Percentiles rank a stretch among this genome's conserved stretches.
phyloP scores from a whole-genome alignment of 2,329 filamentous ascomycete genomes.

The Penicillium aurantiogriseum region DNA sequence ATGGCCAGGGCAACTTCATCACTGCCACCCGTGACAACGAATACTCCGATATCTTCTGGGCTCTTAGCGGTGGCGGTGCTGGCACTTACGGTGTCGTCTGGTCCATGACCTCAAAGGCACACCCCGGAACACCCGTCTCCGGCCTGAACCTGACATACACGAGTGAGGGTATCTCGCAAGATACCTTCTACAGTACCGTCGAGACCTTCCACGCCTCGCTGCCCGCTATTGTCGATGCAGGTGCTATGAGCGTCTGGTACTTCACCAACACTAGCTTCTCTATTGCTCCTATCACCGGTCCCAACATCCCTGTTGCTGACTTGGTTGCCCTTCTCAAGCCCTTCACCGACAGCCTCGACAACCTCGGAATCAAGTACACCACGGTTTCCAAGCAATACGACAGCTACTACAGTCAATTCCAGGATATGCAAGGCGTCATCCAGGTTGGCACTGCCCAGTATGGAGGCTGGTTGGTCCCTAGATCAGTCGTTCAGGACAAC shows the following conservation, averaged over 20 bases:
- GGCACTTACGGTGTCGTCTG: slow-evolving; percentile 59
- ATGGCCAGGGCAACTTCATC: slow-evolving; percentile 32
- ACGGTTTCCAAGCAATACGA: slow-evolving; percentile 30
- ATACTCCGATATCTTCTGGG: slow-evolving; percentile 24
- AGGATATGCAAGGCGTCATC: slow-evolving; percentile 31
- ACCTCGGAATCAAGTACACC: slow-evolving; percentile 34
- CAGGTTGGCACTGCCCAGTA: slow-evolving; percentile 41
- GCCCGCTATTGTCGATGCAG: slow-evolving; percentile 52
- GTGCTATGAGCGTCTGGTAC: slow-evolving; percentile 51
- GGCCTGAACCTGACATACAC: slow-evolving; percentile 49
- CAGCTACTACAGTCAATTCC: slow-evolving; percentile 35
- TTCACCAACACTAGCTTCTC: slow-evolving; percentile 52
- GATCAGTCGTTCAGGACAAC: slow-evolving; percentile 35
- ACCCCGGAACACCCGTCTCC: slow-evolving; percentile 46
- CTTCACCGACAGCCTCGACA: slow-evolving; percentile 43
- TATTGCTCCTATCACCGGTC: slow-evolving; percentile 50
- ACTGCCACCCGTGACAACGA: slow-evolving; percentile 18
- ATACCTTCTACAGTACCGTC: slow-evolving; percentile 53
- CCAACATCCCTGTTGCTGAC: slow-evolving; percentile 46
- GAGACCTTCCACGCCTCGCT: slow-evolving; percentile 49
- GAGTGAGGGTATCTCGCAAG: slow-evolving; percentile 33
- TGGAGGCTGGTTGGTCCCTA: slow-evolving; percentile 37
- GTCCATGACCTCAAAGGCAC: slow-evolving; percentile 55
- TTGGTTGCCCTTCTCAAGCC: slow-evolving; percentile 49
- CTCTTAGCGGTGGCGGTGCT: slow-evolving; percentile 32